Percentiles rank a stretch among this genome's conserved stretches.
Conservation (phyloP, 2,329 filamentous ascomycete species). For the Alternaria ventricosa region DNA sequence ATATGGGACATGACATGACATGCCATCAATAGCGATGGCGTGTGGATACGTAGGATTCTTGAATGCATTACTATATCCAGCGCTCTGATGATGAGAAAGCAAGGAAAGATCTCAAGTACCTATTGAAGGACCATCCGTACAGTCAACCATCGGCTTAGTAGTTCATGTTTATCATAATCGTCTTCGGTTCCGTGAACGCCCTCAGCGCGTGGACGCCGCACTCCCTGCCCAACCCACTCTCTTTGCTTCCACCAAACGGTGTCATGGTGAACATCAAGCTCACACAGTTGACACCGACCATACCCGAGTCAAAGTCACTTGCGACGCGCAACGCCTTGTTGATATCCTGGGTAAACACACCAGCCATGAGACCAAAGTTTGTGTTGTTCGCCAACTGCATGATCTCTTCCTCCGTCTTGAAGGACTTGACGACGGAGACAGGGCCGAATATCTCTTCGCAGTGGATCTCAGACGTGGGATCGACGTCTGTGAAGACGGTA, state of each 20-base stretch:
- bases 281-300: slow-evolving; percentile 45
- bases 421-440: slow-evolving; percentile 43
- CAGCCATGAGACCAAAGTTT: slow-evolving; percentile 48
- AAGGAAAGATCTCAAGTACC: not conserved
- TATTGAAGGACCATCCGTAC: not conserved
- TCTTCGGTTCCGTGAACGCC: slow-evolving; percentile 59
- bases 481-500: slow-evolving; percentile 46
- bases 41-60: too few relatives aligned
- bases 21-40: not conserved
- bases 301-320: slow-evolving; percentile 42
- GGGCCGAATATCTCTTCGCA: slow-evolving; percentile 50
- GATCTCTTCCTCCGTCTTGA: slow-evolving; percentile 50
- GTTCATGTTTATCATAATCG: slow-evolving; percentile 55
- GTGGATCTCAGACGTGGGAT: slow-evolving; percentile 43
- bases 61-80: not conserved
- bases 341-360: slow-evolving; percentile 50
- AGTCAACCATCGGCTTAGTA: slow-evolving; percentile 21
- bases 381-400: slow-evolving; percentile 49
- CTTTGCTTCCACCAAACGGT: slow-evolving; percentile 61
- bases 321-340: slow-evolving; percentile 45
- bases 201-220: slow-evolving; percentile 57
- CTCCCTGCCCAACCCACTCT: slow-evolving; percentile 59
- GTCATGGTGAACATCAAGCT: slow-evolving; percentile 47
- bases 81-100: not conserved
- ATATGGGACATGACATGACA: not conserved